These are phyloP conservation scores for Pseudomonodictys pantanalensis DNA, from an alignment of 495 filamentous ascomycete species.

Conservation along the genomic window DNA sequence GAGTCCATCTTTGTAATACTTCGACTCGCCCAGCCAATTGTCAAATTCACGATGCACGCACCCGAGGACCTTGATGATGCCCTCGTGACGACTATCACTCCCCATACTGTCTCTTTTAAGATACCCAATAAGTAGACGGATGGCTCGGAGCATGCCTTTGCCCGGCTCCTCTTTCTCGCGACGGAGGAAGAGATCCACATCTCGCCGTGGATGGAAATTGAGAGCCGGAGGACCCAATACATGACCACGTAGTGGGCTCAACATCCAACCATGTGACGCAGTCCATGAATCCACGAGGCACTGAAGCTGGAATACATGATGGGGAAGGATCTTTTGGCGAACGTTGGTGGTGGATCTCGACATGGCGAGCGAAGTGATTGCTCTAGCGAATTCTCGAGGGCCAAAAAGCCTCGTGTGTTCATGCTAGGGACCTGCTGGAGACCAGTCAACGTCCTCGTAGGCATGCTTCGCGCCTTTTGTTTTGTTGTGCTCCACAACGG, in stretches of 20 bases:
- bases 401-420: conserved; percentile 43
- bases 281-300: conserved; percentile 48
- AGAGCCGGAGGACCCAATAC: conserved; percentile 35
- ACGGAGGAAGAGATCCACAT: conserved; percentile 48
- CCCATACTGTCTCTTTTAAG: conserved; percentile 36
- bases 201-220: conserved; percentile 42
- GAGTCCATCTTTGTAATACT: conserved; percentile 43
- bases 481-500: conserved; percentile 44
- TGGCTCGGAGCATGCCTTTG: conserved; percentile 26
- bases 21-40: conserved; percentile 47
- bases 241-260: conserved; percentile 37
- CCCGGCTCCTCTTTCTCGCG: conserved; percentile 35
- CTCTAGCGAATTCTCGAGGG: conserved; percentile 43
- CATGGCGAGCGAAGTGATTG: conserved; percentile 44
- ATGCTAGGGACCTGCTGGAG: conserved; percentile 32
- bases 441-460: conserved; percentile 43
- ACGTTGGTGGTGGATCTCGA: conserved; percentile 44
- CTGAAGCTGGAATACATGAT: conserved; percentile 50
- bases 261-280: conserved; percentile 45
- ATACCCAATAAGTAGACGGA: conserved; percentile 34
- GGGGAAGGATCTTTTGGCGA: conserved; percentile 43
- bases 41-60: conserved; percentile 38
- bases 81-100: conserved; percentile 34
- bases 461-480: conserved; percentile 36
- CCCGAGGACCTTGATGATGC: conserved; percentile 26